Evolutionary conservation across 179 eudicot species (phyloP).

Genomic region (Drosera spatulata): DNA sequence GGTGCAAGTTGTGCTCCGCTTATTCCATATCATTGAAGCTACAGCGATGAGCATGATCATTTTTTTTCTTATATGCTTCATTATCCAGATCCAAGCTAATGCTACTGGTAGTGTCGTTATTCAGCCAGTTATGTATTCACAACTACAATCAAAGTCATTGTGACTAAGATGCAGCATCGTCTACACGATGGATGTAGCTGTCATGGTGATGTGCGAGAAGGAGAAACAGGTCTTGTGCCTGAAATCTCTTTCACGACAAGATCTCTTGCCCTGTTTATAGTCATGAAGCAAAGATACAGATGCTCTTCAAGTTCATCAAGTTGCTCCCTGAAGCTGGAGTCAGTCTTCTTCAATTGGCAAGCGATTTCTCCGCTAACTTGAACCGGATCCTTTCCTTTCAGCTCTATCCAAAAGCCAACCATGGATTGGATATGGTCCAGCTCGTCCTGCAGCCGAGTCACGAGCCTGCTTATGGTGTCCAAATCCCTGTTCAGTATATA

Average conservation of each 20-base stretch:
- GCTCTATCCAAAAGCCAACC: constrained; percentile 41
- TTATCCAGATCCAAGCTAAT: no score
- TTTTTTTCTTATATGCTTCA: no score
- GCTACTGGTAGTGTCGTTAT: no score
- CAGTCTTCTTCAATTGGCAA: constrained; percentile 43
- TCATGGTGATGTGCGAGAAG: no score
- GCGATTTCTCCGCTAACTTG: constrained; percentile 52
- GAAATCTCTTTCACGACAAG: constrained; percentile 63
- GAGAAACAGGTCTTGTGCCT: constrained; percentile 10
- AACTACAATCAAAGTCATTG: no score
- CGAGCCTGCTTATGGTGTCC: constrained; percentile 66
- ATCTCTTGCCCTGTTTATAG: constrained; percentile 70
- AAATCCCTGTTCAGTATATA: constrained; percentile 70
- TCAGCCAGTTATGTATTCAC: no score
- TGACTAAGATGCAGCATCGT: no score
- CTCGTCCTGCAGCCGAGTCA: constrained; percentile 68
- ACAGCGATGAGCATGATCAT: no score
- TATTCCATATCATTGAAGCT: no score
- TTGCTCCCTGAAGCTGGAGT: constrained; percentile 45
- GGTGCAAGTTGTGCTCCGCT: no score
- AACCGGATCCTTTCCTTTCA: constrained; percentile 27
- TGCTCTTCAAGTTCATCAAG: constrained; percentile 89
- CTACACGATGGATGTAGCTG: no score
- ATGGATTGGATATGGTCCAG: constrained; percentile 45
- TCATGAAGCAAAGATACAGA: constrained; percentile 77